Evolutionary conservation across 345 rosid genomes (phyloP), one percentile per base, ranked within the genome.

Genomic region (Draba incana): DNA sequence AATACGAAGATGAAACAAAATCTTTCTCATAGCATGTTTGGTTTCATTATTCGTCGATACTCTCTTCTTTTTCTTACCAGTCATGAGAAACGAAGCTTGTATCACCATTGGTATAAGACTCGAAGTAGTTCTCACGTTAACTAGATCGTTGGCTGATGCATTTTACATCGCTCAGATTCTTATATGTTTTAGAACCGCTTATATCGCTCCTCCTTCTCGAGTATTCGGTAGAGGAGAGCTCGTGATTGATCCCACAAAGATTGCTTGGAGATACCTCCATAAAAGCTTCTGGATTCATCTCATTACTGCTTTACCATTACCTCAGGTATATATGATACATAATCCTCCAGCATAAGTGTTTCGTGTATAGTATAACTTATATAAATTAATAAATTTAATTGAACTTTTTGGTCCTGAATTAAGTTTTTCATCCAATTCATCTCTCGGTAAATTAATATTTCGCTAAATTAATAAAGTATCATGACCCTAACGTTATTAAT

Each of bases 211-310:
- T 37, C 84, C 94, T 73, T 92, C 98, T 65, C 89, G 94, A 43
- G 96, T 89, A 25, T 84, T 92, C 43, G 92, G 98, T 54, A 89
- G 96, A 83, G 98, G 90, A 13, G 98, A 92, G 75, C 92, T 92
- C 33, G 92, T 92, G 42, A 84, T 87, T 2, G 92, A 87, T 77
- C 61, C 88, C 49, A 70, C 65, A 5, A 81, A 84, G 76, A 89
- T 89, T 68, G 85, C 92, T 46, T 70, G 48, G 48, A 80, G 83
- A 72, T 92, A 89, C 72, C 80, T 89, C 0, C 78, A 58, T 49
- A 80, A 65, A 47, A 74, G 77, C 60, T 84, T 92, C 75, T 92
- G 90, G 90, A 78, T 89, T 46, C 92, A 89, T 66, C 78, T 92
- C 0, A 23, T 84, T 62, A 88, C 96, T 16, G 96, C 96, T 69